Evolutionary conservation across 75 land plant genomes (phyloP), one percentile per base, ranked within the genome.

Genomic region (Pseudotsuga menziesii): DNA sequence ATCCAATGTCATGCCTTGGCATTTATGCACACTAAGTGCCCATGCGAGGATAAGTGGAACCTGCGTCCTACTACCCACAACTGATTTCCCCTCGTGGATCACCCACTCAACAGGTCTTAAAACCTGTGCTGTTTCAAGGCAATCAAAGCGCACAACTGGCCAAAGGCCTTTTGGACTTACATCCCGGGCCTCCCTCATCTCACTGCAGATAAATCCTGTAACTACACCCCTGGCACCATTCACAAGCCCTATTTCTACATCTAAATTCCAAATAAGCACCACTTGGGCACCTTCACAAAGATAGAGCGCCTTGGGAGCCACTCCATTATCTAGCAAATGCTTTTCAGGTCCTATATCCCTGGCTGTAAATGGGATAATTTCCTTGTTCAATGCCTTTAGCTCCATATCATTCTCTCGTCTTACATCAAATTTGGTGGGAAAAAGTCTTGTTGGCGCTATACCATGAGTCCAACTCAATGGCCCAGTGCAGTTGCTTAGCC

Each of bases 11-110:
- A 91, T 89, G 14, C 93, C 93, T 61, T 91, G 93, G 82, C 94
- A 91, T 74, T 91, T 91, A 82, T 91, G 94, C 74, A 91, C 84
- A 76, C 89, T 91, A 5, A 91, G 58, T n/a, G 94, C 89, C 94
- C 94, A 91, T 39, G 89, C 89, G 75, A 91, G 75, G 39, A 89
- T 67, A 36, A 91, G 80, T 3, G 94, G 94, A 20, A 91, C 75
- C 79, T 91, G 94, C 54, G 44, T 75, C 52, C 94, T 80, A 35
- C 39, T 78, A 3, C 89, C 94, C 48, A 80, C 48, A 71, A 87
- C 80, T 57, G 15, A 57, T 56, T 77, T 79, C 17, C 91, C 91
- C 22, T 87, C 89, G 74, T 79, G 35, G 9, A 91, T 83, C 7
- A 64, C 76, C 91, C 91, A 91, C 29, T 59, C 81, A 60, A 82